Percentiles rank a stretch among this genome's conserved stretches.
These are phyloP conservation scores for Verticillium nubilum DNA, from an alignment of 2,329 filamentous ascomycete genomes.

Conservation along the genomic window DNA sequence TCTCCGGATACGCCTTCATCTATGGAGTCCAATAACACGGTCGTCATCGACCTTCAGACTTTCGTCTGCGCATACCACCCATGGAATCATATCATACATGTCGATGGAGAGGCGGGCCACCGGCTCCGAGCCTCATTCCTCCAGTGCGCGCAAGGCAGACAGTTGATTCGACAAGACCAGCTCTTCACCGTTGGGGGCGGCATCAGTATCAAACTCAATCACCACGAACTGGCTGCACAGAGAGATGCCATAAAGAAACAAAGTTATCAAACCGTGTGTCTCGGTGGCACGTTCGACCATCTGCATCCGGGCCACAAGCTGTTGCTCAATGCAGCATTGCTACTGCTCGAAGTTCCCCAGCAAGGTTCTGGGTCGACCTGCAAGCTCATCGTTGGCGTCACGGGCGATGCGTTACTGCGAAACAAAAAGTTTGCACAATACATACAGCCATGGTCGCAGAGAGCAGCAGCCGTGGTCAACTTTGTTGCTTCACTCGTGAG, in stretches of 20 bases:
- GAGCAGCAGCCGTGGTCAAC: slow-evolving; percentile 62
- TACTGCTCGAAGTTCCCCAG: slow-evolving; percentile 56
- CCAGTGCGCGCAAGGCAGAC: slow-evolving; percentile 38
- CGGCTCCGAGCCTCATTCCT: slow-evolving; percentile 47
- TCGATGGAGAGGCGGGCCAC: slow-evolving; percentile 60
- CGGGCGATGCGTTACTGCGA: slow-evolving; percentile 76
- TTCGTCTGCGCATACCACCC: slow-evolving; percentile 48
- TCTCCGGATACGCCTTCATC: slow-evolving; percentile 25
- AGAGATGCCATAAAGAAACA: neutral
- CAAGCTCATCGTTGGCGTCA: slow-evolving; percentile 76
- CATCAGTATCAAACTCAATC: slow-evolving; percentile 33
- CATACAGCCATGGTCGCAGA: slow-evolving; percentile 73
- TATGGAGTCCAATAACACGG: slow-evolving; percentile 38
- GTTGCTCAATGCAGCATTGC: slow-evolving; percentile 80
- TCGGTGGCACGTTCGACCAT: slow-evolving; percentile 96
- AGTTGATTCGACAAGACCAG: slow-evolving; percentile 43
- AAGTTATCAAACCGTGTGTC: slow-evolving; percentile 48
- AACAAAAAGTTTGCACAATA: slow-evolving; percentile 85
- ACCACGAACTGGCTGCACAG: neutral
- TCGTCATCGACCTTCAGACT: slow-evolving; percentile 42
- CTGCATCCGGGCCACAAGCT: slow-evolving; percentile 93
- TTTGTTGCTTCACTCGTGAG: slow-evolving; percentile 66
- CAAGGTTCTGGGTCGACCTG: slow-evolving; percentile 30
- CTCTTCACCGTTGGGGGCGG: slow-evolving; percentile 48
- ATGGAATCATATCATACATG: slow-evolving; percentile 63